Conservation (phyloP, 2,329 filamentous ascomycete species). For the Sporothrix dimorphospora region DNA sequence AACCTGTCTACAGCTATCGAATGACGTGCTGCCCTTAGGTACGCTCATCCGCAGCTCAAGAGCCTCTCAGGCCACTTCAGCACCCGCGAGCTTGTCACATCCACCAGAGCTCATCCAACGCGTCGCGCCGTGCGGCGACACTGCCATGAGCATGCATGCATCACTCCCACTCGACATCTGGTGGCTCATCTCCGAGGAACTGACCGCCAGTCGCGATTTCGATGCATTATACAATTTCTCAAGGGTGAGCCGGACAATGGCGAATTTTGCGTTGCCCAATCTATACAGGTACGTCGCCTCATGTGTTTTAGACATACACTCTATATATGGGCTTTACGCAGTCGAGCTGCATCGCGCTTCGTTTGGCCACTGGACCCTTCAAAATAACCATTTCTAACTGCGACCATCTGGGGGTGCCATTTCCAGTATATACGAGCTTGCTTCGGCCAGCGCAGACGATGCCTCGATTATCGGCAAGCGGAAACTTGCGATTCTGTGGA, state of each 20-base stretch:
- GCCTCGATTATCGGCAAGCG: constrained; percentile 44
- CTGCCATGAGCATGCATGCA: background rate
- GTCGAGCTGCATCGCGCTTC: background rate
- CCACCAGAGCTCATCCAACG: background rate
- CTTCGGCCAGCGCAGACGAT: constrained; percentile 49
- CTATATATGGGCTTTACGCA: background rate
- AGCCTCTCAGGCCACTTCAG: background rate
- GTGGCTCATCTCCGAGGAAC: constrained; percentile 62
- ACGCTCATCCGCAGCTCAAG: background rate
- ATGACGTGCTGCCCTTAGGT: too few relatives aligned
- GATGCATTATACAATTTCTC: constrained; percentile 63
- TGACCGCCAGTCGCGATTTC: constrained; percentile 60
- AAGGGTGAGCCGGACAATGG: constrained; percentile 57
- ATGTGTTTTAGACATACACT: background rate
- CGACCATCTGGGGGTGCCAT: background rate
- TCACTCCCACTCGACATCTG: constrained; percentile 61
- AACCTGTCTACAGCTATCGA: background rate
- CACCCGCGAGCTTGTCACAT: background rate
- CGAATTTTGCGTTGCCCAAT: constrained; percentile 60
- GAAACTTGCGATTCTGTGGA: constrained; percentile 68
- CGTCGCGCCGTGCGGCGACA: background rate
- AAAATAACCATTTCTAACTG: background rate
- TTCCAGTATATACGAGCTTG: constrained; percentile 51
- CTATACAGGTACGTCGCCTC: constrained; percentile 60
- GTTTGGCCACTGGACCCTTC: too few relatives aligned